Evolutionary conservation across 1,284 basidiomycete species (phyloP).

Genomic region (Xerocomus amazonicus): DNA sequence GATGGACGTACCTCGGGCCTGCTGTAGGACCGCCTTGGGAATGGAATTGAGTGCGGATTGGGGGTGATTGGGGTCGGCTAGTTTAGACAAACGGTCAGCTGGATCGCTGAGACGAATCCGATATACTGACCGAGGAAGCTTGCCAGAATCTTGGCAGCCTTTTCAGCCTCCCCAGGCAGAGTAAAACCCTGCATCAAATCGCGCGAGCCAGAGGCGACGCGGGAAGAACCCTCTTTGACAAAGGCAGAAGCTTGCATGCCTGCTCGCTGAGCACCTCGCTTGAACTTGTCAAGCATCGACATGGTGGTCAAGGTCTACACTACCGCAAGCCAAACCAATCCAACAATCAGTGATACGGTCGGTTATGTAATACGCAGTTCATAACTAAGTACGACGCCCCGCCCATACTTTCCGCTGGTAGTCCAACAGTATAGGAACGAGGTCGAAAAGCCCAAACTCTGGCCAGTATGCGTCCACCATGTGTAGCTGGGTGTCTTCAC

Average conservation of each 20-base stretch:
- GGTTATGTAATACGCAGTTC: constrained; percentile 19
- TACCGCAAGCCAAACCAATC: no score
- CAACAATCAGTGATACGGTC: not conserved
- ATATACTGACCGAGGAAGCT: constrained; percentile 76
- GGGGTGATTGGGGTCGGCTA: constrained; percentile 86
- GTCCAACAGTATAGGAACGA: constrained; percentile 80
- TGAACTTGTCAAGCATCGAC: constrained; percentile 79
- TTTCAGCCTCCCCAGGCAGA: constrained; percentile 84
- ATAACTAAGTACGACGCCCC: not conserved
- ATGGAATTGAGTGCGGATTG: constrained; percentile 93
- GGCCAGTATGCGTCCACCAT: constrained; percentile 94
- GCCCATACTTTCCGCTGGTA: constrained; percentile 79
- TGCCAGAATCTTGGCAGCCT: constrained; percentile 87
- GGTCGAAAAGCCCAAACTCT: constrained; percentile 85
- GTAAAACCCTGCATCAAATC: constrained; percentile 82
- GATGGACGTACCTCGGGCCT: constrained; percentile 69
- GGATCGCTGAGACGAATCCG: not conserved
- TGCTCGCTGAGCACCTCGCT: constrained; percentile 75
- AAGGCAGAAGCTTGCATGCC: constrained; percentile 76
- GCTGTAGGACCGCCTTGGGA: constrained; percentile 89
- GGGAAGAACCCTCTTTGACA: constrained; percentile 58
- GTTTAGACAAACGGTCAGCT: not conserved
- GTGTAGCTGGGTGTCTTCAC: constrained; percentile 85
- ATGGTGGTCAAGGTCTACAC: constrained; percentile 30
- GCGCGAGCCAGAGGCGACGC: constrained; percentile 66